Evolutionary conservation across 371 early-diverging fungal genomes (phyloP), one percentile per base, ranked within the genome.

Genomic region (Astathelohania contejeani): DNA sequence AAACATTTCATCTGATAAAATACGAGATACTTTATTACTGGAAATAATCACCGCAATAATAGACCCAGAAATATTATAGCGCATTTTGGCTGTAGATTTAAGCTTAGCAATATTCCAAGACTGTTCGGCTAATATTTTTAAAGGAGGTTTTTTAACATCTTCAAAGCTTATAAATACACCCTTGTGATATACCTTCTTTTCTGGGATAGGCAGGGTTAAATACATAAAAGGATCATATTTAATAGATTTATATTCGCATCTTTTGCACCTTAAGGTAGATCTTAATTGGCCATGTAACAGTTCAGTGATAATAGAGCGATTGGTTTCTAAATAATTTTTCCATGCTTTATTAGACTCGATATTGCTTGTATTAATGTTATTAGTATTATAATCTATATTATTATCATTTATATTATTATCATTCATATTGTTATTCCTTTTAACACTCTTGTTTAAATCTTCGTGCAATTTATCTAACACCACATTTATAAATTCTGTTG

Each of bases 211-310:
- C 6, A 92, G 67, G 0, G 89, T 82, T 14, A 95, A 68, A 53
- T 82, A 85, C 81, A 87, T 87, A 73, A 88, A 88, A 0, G 84
- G 75, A 51, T 87, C 83, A 62, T 83, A 89, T 0, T 86, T 88
- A 0, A 84, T 83, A 1, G 88, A 88, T 1, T 83, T 65, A 67
- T 79, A 79, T 9, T 76, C 66, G 72, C 96, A 95, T 14, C 77
- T 77, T 19, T 79, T 63, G 58, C 96, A 95, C 32, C 75, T 76
- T 28, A 93, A 67, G 38, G 78, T 74, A 61, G 83, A 83, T 57
- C 78, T 77, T 47, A 83, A 79, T 63, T 84, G 81, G 0, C 83
- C 85, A 63, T 85, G 84, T 62, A 87, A 86, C 7, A 82, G 64
- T 61, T 84, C 83, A 1, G 90, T 88, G 42, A 95, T 77, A n/a